These are phyloP conservation scores for Cladosporium sp. DNA, from an alignment of 2,329 filamentous ascomycete genomes.

Conservation along the genomic window DNA sequence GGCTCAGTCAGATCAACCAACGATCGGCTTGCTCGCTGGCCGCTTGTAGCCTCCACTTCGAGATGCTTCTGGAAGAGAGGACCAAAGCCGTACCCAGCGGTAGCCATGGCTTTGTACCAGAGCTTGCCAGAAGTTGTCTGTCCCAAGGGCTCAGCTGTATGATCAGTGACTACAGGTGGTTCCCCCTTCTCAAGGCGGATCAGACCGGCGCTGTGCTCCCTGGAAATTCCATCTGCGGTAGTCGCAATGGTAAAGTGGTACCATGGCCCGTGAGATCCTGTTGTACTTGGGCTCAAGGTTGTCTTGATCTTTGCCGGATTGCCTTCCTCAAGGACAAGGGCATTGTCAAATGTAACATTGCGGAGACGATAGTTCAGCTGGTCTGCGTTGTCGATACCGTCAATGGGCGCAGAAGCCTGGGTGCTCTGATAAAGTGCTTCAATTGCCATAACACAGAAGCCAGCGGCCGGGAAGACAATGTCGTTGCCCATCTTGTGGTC, in stretches of 20 bases:
- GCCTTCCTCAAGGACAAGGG: neutral
- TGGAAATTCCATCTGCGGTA: neutral
- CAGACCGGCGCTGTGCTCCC: neutral
- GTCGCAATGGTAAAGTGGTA: neutral
- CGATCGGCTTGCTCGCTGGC: neutral
- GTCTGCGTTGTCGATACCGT: neutral
- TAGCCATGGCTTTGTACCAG: neutral
- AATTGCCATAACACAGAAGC: conserved; percentile 26
- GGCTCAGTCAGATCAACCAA: neutral
- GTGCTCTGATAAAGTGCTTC: conserved; percentile 24
- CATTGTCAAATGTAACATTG: neutral
- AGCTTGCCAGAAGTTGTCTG: neutral
- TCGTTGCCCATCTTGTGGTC: neutral
- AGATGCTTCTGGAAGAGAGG: neutral
- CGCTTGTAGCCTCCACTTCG: neutral
- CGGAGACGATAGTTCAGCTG: neutral
- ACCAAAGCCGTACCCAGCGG: neutral
- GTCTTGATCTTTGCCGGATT: neutral
- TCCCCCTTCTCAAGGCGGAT: neutral
- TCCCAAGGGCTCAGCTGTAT: neutral
- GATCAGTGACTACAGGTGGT: neutral
- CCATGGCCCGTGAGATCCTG: neutral
- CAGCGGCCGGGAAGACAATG: conserved; percentile 24
- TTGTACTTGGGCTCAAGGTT: neutral
- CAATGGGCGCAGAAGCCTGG: neutral